Evolutionary conservation across 179 eudicot species (phyloP).

Genomic region (Spinacia oleracea): DNA sequence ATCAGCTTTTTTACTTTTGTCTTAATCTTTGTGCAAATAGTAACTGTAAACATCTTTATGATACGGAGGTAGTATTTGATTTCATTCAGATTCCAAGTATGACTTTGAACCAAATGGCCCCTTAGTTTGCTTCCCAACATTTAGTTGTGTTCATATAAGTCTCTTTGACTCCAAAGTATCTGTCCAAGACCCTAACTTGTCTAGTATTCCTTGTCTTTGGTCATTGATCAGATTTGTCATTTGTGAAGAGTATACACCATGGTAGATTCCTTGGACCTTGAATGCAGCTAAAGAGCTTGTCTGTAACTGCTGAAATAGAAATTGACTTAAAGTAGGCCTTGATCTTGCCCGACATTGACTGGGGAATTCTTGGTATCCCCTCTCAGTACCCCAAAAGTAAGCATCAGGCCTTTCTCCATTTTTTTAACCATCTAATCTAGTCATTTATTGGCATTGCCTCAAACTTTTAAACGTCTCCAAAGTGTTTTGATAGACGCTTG

Average conservation of each 20-base stretch:
- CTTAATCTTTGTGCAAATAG: no score
- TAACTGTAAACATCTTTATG: no score
- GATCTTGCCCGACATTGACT: not conserved
- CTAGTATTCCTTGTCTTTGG: not conserved
- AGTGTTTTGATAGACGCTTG: no score
- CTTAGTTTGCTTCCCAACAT: not conserved
- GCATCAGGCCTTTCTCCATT: not conserved
- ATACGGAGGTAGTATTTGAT: no score
- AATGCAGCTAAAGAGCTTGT: not conserved
- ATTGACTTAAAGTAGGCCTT: not conserved
- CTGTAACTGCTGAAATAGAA: not conserved
- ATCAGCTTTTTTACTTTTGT: no score
- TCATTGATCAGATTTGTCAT: not conserved
- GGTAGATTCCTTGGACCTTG: not conserved
- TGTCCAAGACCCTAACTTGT: not conserved
- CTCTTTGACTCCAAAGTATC: not conserved
- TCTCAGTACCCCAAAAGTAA: no score
- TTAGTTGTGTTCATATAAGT: not conserved
- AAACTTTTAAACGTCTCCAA: not conserved
- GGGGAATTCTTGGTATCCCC: not conserved
- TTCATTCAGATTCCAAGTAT: not conserved
- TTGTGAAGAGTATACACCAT: not conserved
- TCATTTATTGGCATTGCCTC: not conserved
- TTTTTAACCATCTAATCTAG: not conserved
- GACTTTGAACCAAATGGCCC: not conserved